phyloP scores from a whole-genome alignment of 1,284 basidiomycete genomes.

The Ganoderma meredithae region DNA sequence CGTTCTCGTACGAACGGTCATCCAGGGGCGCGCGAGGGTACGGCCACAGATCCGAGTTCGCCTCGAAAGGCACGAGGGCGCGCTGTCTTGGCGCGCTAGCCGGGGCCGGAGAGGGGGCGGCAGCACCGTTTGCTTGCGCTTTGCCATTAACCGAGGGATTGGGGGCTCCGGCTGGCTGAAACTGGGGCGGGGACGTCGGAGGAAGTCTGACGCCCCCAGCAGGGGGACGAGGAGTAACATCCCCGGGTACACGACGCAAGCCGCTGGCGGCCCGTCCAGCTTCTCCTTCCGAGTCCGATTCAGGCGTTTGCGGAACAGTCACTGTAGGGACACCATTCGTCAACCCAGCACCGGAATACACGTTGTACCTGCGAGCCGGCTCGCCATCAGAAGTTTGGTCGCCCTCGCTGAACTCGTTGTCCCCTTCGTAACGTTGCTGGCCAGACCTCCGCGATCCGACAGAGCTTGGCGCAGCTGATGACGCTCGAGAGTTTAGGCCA shows the following conservation, averaged over 20 bases:
- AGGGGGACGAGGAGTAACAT: conserved; percentile 57
- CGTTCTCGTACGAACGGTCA: conserved; percentile 48
- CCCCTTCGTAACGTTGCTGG: conserved; percentile 62
- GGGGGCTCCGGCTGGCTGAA: conserved; percentile 20
- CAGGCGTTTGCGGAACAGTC: conserved; percentile 26
- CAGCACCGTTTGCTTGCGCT: neutral
- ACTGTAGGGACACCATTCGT: conserved; percentile 34
- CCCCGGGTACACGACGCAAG: conserved; percentile 46
- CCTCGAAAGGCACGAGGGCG: conserved; percentile 61
- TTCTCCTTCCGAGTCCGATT: conserved; percentile 23
- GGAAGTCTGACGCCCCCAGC: conserved; percentile 44
- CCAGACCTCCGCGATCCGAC: conserved; percentile 50
- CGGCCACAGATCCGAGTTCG: conserved; percentile 70
- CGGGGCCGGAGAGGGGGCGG: neutral
- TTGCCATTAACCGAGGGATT: conserved; percentile 19
- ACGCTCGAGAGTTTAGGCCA: conserved; percentile 57
- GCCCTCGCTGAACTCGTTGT: conserved; percentile 49
- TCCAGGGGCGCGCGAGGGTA: conserved; percentile 58
- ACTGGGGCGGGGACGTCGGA: conserved; percentile 27
- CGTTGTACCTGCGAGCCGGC: conserved; percentile 46
- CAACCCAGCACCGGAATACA: neutral
- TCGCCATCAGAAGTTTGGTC: conserved; percentile 46
- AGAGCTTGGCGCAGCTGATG: conserved; percentile 56
- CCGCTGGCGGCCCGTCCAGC: conserved; percentile 19
- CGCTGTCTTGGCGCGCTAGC: conserved; percentile 30